phyloP scores from a whole-genome alignment of 1,139 yeast genomes.

The Diutina rugosa region DNA sequence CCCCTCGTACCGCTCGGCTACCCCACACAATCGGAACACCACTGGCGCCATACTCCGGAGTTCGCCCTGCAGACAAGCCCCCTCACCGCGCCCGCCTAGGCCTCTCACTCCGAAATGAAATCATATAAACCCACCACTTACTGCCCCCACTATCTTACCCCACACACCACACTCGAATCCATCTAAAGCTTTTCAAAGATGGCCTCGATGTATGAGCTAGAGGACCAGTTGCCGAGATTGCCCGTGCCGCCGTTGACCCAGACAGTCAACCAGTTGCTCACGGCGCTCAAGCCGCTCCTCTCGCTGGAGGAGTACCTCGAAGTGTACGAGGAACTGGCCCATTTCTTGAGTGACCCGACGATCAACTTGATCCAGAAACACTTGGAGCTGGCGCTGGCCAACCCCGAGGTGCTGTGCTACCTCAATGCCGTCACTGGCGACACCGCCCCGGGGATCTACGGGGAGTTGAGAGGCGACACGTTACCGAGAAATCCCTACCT shows the following conservation, averaged over 20 bases:
- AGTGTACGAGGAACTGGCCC: conserved; percentile 26
- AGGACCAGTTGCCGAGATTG: conserved; percentile 18
- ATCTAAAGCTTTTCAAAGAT: neutral
- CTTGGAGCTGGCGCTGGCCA: conserved; percentile 23
- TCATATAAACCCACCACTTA: neutral
- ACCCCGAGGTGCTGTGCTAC: conserved; percentile 35
- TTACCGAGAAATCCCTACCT: conserved; percentile 68
- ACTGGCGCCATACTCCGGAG: neutral
- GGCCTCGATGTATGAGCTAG: neutral
- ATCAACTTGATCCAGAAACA: conserved; percentile 41
- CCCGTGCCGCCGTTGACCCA: conserved; percentile 39
- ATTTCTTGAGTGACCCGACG: conserved; percentile 27
- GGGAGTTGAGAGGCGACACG: conserved; percentile 51
- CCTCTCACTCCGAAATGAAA: neutral
- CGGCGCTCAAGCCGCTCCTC: conserved; percentile 37
- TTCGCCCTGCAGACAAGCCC: neutral
- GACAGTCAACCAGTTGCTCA: conserved; percentile 33
- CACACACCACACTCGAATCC: neutral
- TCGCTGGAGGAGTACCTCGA: conserved; percentile 28
- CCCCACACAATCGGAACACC: neutral
- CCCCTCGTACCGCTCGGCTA: neutral
- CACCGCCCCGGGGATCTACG: conserved; percentile 50
- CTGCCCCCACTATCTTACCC: neutral
- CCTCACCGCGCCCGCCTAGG: neutral
- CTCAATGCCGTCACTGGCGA: conserved; percentile 47